These are phyloP conservation scores for Trichocomaceae sp. DNA, from an alignment of 2,329 filamentous ascomycete genomes.

Conservation along the genomic window DNA sequence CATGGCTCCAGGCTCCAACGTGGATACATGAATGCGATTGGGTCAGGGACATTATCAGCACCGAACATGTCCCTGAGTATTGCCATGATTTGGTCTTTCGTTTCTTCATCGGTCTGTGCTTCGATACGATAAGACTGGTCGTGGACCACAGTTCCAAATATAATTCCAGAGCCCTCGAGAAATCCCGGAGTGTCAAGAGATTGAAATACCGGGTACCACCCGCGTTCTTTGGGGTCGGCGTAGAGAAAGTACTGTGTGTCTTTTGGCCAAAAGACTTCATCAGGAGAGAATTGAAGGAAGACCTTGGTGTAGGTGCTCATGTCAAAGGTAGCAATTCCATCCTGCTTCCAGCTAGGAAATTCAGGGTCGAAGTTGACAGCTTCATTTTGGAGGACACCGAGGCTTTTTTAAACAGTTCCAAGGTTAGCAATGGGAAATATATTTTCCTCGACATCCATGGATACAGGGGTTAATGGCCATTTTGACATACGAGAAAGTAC, in stretches of 20 bases:
- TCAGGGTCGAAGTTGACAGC: conserved; percentile 52
- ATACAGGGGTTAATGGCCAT: not conserved
- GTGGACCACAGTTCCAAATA: conserved; percentile 59
- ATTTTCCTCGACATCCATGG: not conserved
- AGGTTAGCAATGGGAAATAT: not conserved
- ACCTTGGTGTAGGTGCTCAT: conserved; percentile 71
- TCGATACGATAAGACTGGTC: conserved; percentile 54
- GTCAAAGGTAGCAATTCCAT: conserved; percentile 56
- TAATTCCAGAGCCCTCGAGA: conserved; percentile 54
- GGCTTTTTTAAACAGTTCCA: conserved; percentile 5
- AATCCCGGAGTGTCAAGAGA: conserved; percentile 55
- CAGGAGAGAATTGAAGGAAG: conserved; percentile 56
- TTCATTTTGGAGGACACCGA: conserved; percentile 61
- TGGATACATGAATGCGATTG: conserved; percentile 55
- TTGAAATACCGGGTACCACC: conserved; percentile 58
- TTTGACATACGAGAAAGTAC: conserved; percentile 51
- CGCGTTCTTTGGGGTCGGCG: conserved; percentile 42
- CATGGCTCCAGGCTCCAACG: conserved; percentile 49
- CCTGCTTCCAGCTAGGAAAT: conserved; percentile 59
- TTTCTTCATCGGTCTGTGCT: conserved; percentile 52
- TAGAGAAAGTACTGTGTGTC: conserved; percentile 51
- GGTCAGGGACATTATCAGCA: conserved; percentile 50
- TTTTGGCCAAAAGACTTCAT: conserved; percentile 58
- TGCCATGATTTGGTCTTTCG: conserved; percentile 50
- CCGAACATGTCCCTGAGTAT: conserved; percentile 59